A percentile compares a stretch with the other conserved stretches of the same genome.
phyloP scores from a whole-genome alignment of 257 asterid species.

The Solanum piurae region DNA sequence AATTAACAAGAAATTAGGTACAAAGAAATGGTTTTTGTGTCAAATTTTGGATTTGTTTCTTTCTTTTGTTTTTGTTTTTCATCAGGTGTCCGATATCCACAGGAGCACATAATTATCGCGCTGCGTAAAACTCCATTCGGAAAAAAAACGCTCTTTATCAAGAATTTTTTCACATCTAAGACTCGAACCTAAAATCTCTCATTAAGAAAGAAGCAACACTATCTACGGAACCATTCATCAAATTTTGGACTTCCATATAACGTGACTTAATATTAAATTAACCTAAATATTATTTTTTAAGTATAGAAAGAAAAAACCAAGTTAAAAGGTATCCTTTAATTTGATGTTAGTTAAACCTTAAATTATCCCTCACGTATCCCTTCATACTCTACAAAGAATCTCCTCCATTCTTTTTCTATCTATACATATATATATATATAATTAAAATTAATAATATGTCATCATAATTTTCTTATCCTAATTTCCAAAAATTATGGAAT shows the following conservation, averaged over 20 bases:
- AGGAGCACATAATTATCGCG: background rate
- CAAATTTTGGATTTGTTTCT: background rate
- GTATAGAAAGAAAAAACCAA: conserved; percentile 7
- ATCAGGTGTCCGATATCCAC: background rate
- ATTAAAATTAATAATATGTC: too few relatives aligned
- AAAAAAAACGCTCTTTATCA: too few relatives aligned
- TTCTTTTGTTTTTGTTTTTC: too few relatives aligned
- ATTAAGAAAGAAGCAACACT: background rate
- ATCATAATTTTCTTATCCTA: background rate
- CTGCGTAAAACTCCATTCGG: fast-evolving
- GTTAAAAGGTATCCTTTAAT: background rate
- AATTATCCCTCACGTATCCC: conserved; percentile 77
- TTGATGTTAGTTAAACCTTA: background rate
- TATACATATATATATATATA: too few relatives aligned
- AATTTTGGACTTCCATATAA: background rate
- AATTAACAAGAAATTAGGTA: background rate
- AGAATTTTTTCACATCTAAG: background rate
- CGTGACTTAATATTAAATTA: conserved; percentile 32
- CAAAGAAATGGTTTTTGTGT: background rate
- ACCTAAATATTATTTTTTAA: background rate
- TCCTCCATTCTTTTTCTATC: background rate
- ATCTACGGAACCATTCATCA: background rate
- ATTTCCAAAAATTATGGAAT: conserved; percentile 32
- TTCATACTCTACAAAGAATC: conserved; percentile 50
- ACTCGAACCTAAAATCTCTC: too few relatives aligned